phyloP scores from a whole-genome alignment of 106 monocot genomes.

The Acanthochlamys bracteata region DNA sequence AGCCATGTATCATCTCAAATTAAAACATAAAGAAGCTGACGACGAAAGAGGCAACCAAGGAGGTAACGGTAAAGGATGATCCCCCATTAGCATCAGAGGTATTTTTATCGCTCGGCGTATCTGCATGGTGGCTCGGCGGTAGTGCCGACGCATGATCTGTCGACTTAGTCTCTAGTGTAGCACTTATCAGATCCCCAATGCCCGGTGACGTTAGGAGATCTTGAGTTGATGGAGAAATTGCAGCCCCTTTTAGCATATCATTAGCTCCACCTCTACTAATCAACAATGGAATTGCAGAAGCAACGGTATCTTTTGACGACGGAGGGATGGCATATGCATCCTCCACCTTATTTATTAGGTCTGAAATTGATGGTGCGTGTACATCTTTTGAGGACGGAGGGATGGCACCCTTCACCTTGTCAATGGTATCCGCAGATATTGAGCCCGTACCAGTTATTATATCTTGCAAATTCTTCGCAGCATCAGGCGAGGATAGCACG shows the following conservation, averaged over 20 bases:
- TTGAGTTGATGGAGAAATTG: neutral
- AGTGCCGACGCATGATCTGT: too few relatives aligned
- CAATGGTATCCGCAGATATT: neutral
- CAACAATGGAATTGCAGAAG: neutral
- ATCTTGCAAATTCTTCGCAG: neutral
- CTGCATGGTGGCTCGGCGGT: too few relatives aligned
- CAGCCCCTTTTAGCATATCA: neutral
- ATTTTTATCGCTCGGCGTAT: too few relatives aligned
- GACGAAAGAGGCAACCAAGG: too few relatives aligned
- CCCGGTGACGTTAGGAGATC: neutral
- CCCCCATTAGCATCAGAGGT: too few relatives aligned
- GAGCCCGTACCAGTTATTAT: neutral
- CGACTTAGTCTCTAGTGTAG: too few relatives aligned
- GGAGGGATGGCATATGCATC: neutral
- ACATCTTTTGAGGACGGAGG: neutral
- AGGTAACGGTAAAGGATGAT: too few relatives aligned
- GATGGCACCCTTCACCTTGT: neutral
- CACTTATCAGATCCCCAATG: too few relatives aligned
- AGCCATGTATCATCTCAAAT: too few relatives aligned
- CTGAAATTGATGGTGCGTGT: neutral
- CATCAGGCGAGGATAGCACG: neutral
- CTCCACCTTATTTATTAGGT: neutral
- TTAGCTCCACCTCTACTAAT: neutral
- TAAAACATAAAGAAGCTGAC: too few relatives aligned
- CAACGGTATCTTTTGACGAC: neutral